These are phyloP conservation scores for Alnus glutinosa DNA, from an alignment of 306 rosid species.

Conservation along the genomic window DNA sequence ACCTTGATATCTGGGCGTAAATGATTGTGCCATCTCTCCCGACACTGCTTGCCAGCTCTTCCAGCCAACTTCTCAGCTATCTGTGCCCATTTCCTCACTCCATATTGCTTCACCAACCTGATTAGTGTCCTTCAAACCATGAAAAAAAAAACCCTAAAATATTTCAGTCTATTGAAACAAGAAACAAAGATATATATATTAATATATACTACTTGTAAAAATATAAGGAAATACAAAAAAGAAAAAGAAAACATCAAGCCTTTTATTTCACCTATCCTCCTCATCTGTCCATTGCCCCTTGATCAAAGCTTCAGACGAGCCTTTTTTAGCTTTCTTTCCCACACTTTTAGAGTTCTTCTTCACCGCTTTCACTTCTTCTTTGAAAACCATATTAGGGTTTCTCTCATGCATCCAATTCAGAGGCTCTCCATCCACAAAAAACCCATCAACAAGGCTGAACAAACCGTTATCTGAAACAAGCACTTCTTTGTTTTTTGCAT, in stretches of 20 bases:
- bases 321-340: slow-evolving; percentile 49
- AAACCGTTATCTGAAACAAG: too few relatives aligned
- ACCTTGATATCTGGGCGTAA: slow-evolving; percentile 96
- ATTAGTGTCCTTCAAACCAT: slow-evolving; percentile 47
- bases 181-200: not conserved
- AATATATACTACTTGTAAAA: too few relatives aligned
- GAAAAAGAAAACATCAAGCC: not conserved
- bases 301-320: slow-evolving; percentile 39
- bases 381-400: slow-evolving; percentile 21
- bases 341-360: slow-evolving; percentile 24
- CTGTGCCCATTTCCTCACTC: slow-evolving; percentile 83
- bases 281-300: slow-evolving; percentile 91
- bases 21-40: slow-evolving; percentile 98
- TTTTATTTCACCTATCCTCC: slow-evolving; percentile 69
- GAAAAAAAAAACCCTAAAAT: not conserved
- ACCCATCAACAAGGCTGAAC: too few relatives aligned
- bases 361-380: slow-evolving; percentile 18
- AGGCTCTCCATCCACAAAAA: too few relatives aligned
- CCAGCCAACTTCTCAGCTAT: slow-evolving; percentile 74
- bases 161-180: not conserved
- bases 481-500: too few relatives aligned
- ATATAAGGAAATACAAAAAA: not conserved
- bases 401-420: slow-evolving; percentile 21
- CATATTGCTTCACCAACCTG: slow-evolving; percentile 75
- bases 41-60: slow-evolving; percentile 89